These are phyloP conservation scores for Fusarium haematococcum DNA, from an alignment of 2,329 filamentous ascomycete species.

Conservation along the genomic window DNA sequence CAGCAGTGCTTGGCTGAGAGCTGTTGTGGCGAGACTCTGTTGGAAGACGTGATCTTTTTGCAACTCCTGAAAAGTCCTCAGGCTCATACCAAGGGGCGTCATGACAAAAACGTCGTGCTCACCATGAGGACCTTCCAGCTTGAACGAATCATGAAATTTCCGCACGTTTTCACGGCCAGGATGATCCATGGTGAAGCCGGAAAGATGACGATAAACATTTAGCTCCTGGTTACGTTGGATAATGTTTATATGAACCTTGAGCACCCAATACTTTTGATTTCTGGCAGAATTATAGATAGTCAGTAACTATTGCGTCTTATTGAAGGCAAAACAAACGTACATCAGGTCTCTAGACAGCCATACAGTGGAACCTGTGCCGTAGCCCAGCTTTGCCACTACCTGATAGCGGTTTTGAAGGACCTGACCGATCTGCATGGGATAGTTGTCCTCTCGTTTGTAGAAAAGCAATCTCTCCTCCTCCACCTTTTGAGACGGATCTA, in stretches of 20 bases:
- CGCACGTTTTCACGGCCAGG: not conserved
- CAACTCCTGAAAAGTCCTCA: not conserved
- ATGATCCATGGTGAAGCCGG: not conserved
- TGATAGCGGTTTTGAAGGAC: not conserved
- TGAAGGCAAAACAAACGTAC: not conserved
- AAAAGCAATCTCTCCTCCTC: not conserved
- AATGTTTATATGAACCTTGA: too few species aligned
- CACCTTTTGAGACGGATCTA: not conserved
- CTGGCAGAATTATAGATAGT: not conserved
- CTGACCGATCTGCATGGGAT: not conserved
- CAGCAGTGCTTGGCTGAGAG: not conserved
- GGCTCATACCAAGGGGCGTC: not conserved
- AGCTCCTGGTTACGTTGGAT: not conserved
- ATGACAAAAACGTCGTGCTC: not conserved
- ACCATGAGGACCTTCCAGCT: not conserved
- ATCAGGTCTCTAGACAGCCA: not conserved
- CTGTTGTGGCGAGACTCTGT: not conserved
- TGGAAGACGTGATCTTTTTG: not conserved
- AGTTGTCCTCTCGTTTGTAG: not conserved
- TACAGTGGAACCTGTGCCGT: not conserved
- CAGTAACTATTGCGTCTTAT: not conserved
- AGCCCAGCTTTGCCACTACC: not conserved
- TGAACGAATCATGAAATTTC: not conserved
- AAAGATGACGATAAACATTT: not conserved
- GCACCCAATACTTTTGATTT: not conserved